phyloP scores from a whole-genome alignment of 495 filamentous ascomycete genomes.

The Penicillium paxilli region DNA sequence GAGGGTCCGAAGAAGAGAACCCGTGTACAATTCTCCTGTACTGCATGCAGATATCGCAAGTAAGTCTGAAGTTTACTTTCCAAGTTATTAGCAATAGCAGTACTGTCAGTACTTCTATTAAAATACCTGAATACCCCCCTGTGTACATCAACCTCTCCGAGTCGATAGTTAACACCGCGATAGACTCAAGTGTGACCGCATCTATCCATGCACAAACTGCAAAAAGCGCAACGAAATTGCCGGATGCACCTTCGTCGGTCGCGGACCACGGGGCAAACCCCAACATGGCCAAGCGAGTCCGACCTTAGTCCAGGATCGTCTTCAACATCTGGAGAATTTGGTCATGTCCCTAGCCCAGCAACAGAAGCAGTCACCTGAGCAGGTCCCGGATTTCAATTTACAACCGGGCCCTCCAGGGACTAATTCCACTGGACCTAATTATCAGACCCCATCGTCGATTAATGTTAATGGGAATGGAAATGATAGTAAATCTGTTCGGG shows the following conservation, averaged over 20 bases:
- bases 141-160: too few relatives aligned
- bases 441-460: slow-evolving; percentile 50
- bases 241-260: slow-evolving; percentile 44
- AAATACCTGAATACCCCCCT: too few relatives aligned
- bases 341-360: slow-evolving; percentile 47
- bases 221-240: slow-evolving; percentile 43
- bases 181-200: slow-evolving; percentile 55
- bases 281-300: slow-evolving; percentile 35
- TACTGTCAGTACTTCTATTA: too few relatives aligned
- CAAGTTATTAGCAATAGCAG: too few relatives aligned
- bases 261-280: slow-evolving; percentile 34
- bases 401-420: background rate
- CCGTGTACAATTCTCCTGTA: slow-evolving; percentile 55
- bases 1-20: slow-evolving; percentile 44
- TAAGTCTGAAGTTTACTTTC: slow-evolving; percentile 18
- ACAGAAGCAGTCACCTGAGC: slow-evolving; percentile 21
- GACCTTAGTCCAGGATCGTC: slow-evolving; percentile 44
- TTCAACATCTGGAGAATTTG: slow-evolving; percentile 54
- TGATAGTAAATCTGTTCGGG: slow-evolving; percentile 46
- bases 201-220: slow-evolving; percentile 51
- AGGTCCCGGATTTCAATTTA: slow-evolving; percentile 11
- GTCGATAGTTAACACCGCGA: too few relatives aligned
- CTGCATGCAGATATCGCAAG: slow-evolving; percentile 53
- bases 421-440: background rate
- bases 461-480: slow-evolving; percentile 71